Evolutionary conservation across 2,329 filamentous ascomycete species (phyloP), one percentile per base, ranked within the genome.

Genomic region (Phyllosticta citrichinensis): DNA sequence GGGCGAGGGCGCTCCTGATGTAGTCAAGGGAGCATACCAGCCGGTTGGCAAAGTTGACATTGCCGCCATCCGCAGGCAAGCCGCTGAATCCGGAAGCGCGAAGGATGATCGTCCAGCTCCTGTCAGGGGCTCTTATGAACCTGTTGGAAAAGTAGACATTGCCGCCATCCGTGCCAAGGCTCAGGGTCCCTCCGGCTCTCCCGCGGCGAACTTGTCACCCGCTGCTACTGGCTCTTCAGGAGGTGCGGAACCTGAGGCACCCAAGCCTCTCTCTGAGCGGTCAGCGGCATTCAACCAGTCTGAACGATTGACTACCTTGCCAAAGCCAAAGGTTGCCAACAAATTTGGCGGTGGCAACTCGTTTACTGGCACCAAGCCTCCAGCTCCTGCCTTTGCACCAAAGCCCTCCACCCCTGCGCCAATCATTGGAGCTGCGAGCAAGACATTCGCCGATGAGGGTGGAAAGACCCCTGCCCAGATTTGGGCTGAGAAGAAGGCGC

Each of bases 41-140:
- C 94, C 94, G 20, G 79, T 99, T 67, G 94, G 94, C 61, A 97
- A 97, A 77, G 89, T 99, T n/a, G 92, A 99, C 70, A 97, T 99
- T 75, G 88, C 88, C 24, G 92, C 91, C 47, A 88, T 99, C 66
- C 85, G 94, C 64, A 77, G 86, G 80, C 72, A 90, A 82, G 78
- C 91, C 76, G 70, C 86, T 80, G 79, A 86, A 79, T 68, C 80
- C 73, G 74, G 81, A 9, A 65, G 70, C 25, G 11, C 70, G 11
- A 71, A 81, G 54, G 91, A 97, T 69, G 88, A 96, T 66, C 82
- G 91, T 60, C 94, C 94, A 3, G 83, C 87, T 1, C 83, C 85
- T 5, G 89, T 97, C 20, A 97, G 96, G 76, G 94, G 94, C 52
- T 84, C 92, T 24, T 99, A 99, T 70, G 89, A 97, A 74, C 94